Evolutionary conservation across 495 filamentous ascomycete genomes (phyloP), one percentile per base, ranked within the genome.

Genomic region (Copromyces sp.): DNA sequence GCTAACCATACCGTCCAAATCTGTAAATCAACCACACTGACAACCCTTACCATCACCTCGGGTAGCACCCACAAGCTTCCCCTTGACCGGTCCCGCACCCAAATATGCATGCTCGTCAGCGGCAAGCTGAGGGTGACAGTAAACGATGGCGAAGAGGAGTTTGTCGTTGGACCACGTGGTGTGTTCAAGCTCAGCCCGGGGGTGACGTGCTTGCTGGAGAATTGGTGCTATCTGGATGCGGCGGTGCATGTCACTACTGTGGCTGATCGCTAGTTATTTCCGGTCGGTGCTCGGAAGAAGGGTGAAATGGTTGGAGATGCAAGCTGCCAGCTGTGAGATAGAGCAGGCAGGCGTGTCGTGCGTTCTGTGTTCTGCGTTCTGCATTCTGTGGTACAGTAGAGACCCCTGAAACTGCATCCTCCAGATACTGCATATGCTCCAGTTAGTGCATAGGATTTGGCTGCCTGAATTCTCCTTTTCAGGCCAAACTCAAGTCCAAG

Each of bases 101-200:
- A 77, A 9, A 47, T 81, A 20, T 82, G 80, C 65, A 73, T 74
- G 4, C 68, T 82, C 9, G 72, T 68, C 1, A 69, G 61, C 4
- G 80, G 80, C 9, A 82, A 81, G 71, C 45, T 81, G 1, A 69
- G 71, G 39, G 74, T 82, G 4, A 74, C 75, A n/a, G 71, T 78
- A 0, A 65, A 65, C 53, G 71, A 75, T 8, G 77, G 69, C 9
- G 76, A 77, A 12, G 72, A 74, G 2, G 72, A 76, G 38, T 81
- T 82, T 39, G 37, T 68, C 8, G 71, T 82, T 38, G 79, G 81
- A 1, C n/a, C 72, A 7, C 61, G 73, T 11, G 80, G 80, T 6
- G 69, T 80, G 69, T 75, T 81, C 9, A 75, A 40, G 32, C 75
- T 82, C 39, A 59, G 29, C 24, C 73, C 78, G 4, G 75, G 77